These are phyloP conservation scores for Eimeria zaria DNA, from an alignment of 169 alveolate genomes.

Conservation along the genomic window DNA sequence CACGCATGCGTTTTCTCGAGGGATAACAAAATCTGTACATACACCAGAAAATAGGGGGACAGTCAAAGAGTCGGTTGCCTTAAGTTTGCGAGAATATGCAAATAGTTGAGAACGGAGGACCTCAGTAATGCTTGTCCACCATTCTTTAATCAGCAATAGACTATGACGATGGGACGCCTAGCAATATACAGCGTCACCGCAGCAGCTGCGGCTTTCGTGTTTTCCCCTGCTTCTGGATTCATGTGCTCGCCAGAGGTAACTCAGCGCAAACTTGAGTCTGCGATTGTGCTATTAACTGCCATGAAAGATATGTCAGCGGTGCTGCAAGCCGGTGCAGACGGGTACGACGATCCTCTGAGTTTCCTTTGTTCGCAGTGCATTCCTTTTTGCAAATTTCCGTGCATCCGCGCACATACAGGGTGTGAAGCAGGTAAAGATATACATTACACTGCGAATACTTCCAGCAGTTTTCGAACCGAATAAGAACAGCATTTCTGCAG, in stretches of 20 bases:
- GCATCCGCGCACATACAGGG: not conserved
- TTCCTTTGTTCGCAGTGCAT: not conserved
- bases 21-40: not conserved
- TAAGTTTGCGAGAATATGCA: not conserved
- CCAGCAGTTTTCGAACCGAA: not conserved
- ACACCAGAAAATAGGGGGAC: not conserved
- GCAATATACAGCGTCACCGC: not conserved
- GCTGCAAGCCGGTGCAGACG: constrained; percentile 82
- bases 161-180: not conserved
- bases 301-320: constrained; percentile 77
- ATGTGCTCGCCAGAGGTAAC: constrained; percentile 69
- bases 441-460: not conserved
- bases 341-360: constrained; percentile 1
- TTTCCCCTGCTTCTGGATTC: constrained; percentile 37
- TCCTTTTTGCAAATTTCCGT: not conserved
- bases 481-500: constrained; percentile 60
- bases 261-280: not conserved
- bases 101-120: not conserved
- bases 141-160: not conserved
- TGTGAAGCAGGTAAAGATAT: not conserved
- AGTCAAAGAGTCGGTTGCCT: not conserved
- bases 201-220: not conserved
- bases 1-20: not conserved
- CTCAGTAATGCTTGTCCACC: not conserved
- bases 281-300: not conserved